Conservation (phyloP, 2,329 filamentous ascomycete species). For the Daldinia sp. region DNA sequence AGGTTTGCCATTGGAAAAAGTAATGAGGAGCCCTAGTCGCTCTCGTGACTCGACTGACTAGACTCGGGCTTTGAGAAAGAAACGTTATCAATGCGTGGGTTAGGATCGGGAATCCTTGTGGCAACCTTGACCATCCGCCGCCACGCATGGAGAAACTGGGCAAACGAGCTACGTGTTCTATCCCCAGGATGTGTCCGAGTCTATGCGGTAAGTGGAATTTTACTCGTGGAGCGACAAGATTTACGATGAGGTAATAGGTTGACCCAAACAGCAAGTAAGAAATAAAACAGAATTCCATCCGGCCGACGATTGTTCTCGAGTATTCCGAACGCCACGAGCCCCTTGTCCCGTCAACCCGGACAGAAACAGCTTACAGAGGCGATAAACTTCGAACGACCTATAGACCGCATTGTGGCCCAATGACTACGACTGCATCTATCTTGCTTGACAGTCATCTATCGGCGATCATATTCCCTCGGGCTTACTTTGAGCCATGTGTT, state of each 20-base stretch:
- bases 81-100: neutral
- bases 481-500: constrained; percentile 13
- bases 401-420: neutral
- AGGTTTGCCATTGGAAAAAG: neutral
- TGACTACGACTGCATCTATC: constrained; percentile 21
- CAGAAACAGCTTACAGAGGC: neutral
- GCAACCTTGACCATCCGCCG: neutral
- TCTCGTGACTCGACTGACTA: neutral
- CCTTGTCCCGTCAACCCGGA: constrained; percentile 3
- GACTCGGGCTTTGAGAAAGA: neutral
- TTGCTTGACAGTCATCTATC: constrained; percentile 24
- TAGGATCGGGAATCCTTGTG: constrained; percentile 1
- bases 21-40: neutral
- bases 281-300: neutral
- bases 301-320: neutral
- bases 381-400: constrained; percentile 15
- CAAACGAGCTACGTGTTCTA: neutral
- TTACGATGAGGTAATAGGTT: constrained; percentile 8
- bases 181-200: neutral
- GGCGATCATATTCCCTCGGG: constrained; percentile 14
- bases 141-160: neutral
- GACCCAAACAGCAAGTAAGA: neutral
- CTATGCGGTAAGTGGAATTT: neutral
- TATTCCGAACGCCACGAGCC: constrained; percentile 8
- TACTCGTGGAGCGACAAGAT: neutral